A percentile compares a stretch with the other conserved stretches of the same genome.
Conservation (phyloP, 306 rosid species). For the Castanea crenata region DNA sequence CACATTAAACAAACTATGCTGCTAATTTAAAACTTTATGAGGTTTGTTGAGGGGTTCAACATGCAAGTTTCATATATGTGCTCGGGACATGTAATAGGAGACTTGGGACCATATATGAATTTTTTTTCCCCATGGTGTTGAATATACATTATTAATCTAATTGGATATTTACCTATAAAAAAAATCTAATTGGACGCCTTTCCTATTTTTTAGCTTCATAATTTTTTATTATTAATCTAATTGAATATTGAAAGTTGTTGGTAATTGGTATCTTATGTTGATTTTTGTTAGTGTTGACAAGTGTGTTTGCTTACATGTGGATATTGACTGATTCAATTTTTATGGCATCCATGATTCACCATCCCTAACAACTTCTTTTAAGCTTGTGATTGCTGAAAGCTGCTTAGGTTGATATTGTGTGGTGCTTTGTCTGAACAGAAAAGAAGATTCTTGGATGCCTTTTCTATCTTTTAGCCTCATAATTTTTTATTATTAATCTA, state of each 20-base stretch:
- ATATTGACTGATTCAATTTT: not conserved
- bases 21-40: not conserved
- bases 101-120: not conserved
- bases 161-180: not conserved
- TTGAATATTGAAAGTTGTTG: not conserved
- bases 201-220: not conserved
- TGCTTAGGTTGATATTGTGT: constrained; percentile 17
- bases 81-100: not conserved
- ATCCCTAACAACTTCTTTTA: not conserved
- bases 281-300: not conserved
- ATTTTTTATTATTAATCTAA: not conserved
- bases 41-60: not conserved
- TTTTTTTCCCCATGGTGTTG: not conserved
- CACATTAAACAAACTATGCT: not conserved
- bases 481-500: not conserved
- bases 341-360: not conserved
- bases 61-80: not conserved
- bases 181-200: not conserved
- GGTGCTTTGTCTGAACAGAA: constrained; percentile 47
- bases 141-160: not conserved
- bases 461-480: not conserved
- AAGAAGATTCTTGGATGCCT: constrained; percentile 61
- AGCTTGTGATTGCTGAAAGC: constrained; percentile 20
- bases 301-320: not conserved
- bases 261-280: not conserved